A percentile compares a stretch with the other conserved stretches of the same genome.
Conservation (phyloP, 2,329 filamentous ascomycete species). For the Talaromyces albobiverticillius region DNA sequence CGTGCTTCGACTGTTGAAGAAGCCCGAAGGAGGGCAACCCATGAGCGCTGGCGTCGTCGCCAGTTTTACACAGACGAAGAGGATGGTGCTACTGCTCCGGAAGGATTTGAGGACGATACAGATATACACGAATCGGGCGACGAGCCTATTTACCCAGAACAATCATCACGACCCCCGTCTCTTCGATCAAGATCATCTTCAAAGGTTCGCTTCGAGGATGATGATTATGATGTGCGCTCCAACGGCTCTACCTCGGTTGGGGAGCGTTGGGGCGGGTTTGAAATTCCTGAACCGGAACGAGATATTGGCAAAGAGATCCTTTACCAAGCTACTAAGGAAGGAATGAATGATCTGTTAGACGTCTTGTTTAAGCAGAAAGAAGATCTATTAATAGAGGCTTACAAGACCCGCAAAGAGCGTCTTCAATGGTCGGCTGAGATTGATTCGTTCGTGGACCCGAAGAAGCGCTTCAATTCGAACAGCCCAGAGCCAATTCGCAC, state of each 20-base stretch:
- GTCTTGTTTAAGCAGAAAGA: constrained; percentile 79
- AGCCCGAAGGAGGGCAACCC: constrained; percentile 45
- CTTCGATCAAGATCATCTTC: constrained; percentile 70
- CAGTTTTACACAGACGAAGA: constrained; percentile 84
- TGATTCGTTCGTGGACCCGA: constrained; percentile 33
- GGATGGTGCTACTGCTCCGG: constrained; percentile 66
- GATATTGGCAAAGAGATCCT: constrained; percentile 85
- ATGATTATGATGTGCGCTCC: constrained; percentile 67
- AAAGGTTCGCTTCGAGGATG: constrained; percentile 74
- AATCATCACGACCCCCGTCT: constrained; percentile 41
- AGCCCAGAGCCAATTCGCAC: constrained; percentile 16
- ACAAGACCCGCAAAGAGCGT: constrained; percentile 61
- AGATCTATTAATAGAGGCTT: constrained; percentile 67
- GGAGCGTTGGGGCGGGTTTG: constrained; percentile 73
- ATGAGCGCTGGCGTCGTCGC: constrained; percentile 72
- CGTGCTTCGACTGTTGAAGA: constrained; percentile 2
- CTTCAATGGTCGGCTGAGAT: constrained; percentile 50
- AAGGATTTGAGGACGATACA: constrained; percentile 54
- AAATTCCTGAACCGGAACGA: constrained; percentile 74
- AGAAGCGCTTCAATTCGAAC: constrained; percentile 17
- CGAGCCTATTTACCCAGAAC: constrained; percentile 50
- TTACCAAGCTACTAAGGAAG: constrained; percentile 87
- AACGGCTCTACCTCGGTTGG: constrained; percentile 66
- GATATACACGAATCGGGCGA: constrained; percentile 44
- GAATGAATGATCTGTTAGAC: constrained; percentile 89